These are phyloP conservation scores for Neofusicoccum kwambonambiense DNA, from an alignment of 2,329 filamentous ascomycete genomes.

Conservation along the genomic window DNA sequence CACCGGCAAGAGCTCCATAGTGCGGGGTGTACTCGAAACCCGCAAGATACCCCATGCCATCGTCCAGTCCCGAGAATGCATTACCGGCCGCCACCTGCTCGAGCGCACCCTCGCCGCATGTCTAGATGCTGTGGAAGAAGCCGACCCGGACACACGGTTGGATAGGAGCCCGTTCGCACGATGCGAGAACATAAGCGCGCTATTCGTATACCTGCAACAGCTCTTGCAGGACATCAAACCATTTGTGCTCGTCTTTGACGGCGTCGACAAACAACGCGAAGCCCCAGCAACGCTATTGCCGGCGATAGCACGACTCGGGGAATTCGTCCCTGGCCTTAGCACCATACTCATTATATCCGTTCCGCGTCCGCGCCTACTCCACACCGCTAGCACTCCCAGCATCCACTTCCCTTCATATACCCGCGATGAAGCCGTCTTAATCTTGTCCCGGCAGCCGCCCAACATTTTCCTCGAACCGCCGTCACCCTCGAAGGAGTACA, in stretches of 20 bases:
- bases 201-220: slow-evolving; percentile 69
- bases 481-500: slow-evolving; percentile 47
- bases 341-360: slow-evolving; percentile 74
- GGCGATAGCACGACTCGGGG: slow-evolving; percentile 76
- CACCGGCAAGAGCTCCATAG: slow-evolving; percentile 79
- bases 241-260: slow-evolving; percentile 84
- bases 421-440: slow-evolving; percentile 74
- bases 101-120: slow-evolving; percentile 65
- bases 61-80: slow-evolving; percentile 71
- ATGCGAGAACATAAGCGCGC: slow-evolving; percentile 77
- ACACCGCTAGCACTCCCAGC: slow-evolving; percentile 68
- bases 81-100: slow-evolving; percentile 74
- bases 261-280: slow-evolving; percentile 80
- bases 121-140: slow-evolving; percentile 46
- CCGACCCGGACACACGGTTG: slow-evolving; percentile 38
- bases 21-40: slow-evolving; percentile 59
- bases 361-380: slow-evolving; percentile 67
- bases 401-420: slow-evolving; percentile 83
- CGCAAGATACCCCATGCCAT: slow-evolving; percentile 57
- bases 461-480: slow-evolving; percentile 45
- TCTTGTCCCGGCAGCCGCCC: slow-evolving; percentile 59
- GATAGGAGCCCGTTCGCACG: slow-evolving; percentile 53
- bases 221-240: slow-evolving; percentile 53
- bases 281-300: slow-evolving; percentile 74
- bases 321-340: slow-evolving; percentile 78